Conservation (phyloP, 75 land plant species). For the Cryptomeria japonica region DNA sequence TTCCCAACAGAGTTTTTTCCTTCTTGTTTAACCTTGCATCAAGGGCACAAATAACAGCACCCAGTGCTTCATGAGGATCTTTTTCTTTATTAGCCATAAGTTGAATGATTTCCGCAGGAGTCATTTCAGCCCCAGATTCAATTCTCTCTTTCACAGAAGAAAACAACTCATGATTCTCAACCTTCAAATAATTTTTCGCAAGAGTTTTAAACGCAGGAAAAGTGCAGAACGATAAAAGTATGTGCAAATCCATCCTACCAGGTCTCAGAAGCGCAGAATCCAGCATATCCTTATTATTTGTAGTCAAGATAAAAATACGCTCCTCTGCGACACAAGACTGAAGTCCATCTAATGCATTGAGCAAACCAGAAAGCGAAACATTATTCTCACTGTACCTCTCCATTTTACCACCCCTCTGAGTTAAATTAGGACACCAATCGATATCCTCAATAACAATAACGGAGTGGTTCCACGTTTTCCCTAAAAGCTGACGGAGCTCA, state of each 20-base stretch:
- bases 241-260: constrained; percentile 60
- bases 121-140: constrained; percentile 11
- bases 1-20: not conserved
- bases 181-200: constrained; percentile 18
- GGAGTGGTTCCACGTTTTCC: constrained; percentile 12
- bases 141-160: constrained; percentile 8
- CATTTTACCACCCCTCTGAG: not conserved
- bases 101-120: constrained; percentile 33
- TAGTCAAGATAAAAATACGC: constrained; percentile 47
- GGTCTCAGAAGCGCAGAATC: constrained; percentile 52
- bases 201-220: constrained; percentile 37
- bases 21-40: not conserved
- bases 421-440: constrained; percentile 11
- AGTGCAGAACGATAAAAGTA: constrained; percentile 38
- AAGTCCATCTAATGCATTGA: constrained; percentile 52
- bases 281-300: constrained; percentile 46
- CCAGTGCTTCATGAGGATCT: constrained; percentile 14
- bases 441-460: constrained; percentile 31
- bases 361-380: constrained; percentile 43
- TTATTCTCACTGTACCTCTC: not conserved
- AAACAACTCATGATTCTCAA: constrained; percentile 20
- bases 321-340: constrained; percentile 55
- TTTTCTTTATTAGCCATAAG: constrained; percentile 10
- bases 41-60: constrained; percentile 2
- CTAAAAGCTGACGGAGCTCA: constrained; percentile 18